These are phyloP conservation scores for Trypanosoma platydactyli DNA, from an alignment of 208 protist genomes.

Conservation along the genomic window DNA sequence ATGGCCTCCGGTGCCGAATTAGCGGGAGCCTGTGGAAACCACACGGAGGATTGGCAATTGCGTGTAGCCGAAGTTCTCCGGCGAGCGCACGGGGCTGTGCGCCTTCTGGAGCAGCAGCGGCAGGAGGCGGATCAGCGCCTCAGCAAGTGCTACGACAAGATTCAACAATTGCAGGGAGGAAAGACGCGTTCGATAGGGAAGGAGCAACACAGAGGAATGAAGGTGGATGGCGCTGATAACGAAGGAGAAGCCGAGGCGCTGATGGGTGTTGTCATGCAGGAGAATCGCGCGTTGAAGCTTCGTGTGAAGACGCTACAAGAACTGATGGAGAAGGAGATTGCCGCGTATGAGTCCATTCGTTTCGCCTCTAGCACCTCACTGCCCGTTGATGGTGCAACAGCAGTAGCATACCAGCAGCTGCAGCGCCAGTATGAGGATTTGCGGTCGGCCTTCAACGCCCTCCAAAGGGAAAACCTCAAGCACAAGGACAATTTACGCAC, in stretches of 20 bases:
- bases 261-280: conserved; percentile 27
- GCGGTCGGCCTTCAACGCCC: conserved; percentile 22
- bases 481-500: not conserved
- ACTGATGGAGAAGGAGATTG: conserved; percentile 47
- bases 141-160: conserved; percentile 23
- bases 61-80: conserved; percentile 24
- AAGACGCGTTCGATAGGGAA: conserved; percentile 8
- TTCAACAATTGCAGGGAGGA: conserved; percentile 19
- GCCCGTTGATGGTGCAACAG: not conserved
- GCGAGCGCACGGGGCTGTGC: conserved; percentile 11
- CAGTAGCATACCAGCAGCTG: conserved; percentile 11
- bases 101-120: conserved; percentile 19
- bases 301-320: conserved; percentile 53
- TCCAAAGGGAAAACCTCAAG: conserved; percentile 21
- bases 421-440: conserved; percentile 25
- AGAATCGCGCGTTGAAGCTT: conserved; percentile 55
- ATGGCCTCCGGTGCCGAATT: no score
- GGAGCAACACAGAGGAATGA: not conserved
- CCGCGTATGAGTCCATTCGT: conserved; percentile 36
- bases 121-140: conserved; percentile 10
- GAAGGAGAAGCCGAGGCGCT: conserved; percentile 1
- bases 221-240: not conserved
- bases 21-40: no score
- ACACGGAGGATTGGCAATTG: not conserved
- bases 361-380: not conserved